Evolutionary conservation across 495 filamentous ascomycete genomes (phyloP).

Genomic region (Trichocladium uniseriatum): DNA sequence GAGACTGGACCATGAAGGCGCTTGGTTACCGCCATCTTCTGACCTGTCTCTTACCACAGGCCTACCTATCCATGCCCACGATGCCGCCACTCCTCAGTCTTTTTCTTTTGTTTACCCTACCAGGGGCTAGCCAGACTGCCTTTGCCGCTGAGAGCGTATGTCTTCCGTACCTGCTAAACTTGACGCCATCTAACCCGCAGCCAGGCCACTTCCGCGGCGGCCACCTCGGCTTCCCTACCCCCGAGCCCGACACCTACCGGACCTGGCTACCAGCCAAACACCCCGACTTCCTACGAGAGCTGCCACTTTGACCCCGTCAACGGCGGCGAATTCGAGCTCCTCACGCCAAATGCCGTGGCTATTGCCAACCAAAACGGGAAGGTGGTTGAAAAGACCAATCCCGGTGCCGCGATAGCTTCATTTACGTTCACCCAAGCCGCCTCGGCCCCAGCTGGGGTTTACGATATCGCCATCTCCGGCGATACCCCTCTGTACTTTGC

Average conservation of each 20-base stretch:
- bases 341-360: constrained; percentile 1
- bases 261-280: neutral
- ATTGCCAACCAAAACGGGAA: constrained; percentile 4
- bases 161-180: too few species aligned
- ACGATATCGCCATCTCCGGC: constrained; percentile 2
- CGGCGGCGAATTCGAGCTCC: constrained; percentile 5
- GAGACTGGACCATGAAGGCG: too few species aligned
- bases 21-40: too few species aligned
- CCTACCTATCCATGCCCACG: too few species aligned
- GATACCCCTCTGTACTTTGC: neutral
- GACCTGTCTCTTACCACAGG: too few species aligned
- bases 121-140: too few species aligned
- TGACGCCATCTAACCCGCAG: too few species aligned
- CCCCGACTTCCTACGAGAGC: constrained; percentile 2
- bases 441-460: neutral
- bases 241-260: neutral
- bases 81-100: too few species aligned
- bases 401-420: neutral
- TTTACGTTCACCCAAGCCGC: neutral
- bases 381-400: neutral
- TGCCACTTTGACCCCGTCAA: constrained; percentile 7
- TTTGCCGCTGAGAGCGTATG: too few species aligned
- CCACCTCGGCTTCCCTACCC: too few species aligned
- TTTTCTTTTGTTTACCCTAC: too few species aligned
- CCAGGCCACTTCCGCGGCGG: too few species aligned